phyloP scores from a whole-genome alignment of 108 stramenopile genomes.

The Nitzschia sp. region DNA sequence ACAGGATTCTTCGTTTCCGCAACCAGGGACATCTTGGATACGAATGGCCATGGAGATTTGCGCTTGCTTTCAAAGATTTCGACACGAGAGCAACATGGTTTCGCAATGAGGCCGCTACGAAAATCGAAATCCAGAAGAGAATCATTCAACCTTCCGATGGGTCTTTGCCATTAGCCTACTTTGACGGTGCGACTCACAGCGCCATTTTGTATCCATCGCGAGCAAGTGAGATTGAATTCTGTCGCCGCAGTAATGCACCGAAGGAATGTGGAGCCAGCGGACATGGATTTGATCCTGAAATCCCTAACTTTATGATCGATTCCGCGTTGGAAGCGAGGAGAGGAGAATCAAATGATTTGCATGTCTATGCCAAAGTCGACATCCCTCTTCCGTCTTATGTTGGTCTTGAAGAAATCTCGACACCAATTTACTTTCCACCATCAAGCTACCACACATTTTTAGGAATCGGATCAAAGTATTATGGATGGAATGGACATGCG shows the following conservation, averaged over 20 bases:
- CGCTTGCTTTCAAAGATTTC: conserved; percentile 55
- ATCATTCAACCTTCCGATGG: conserved; percentile 46
- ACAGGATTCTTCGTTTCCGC: background rate
- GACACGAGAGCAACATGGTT: conserved; percentile 54
- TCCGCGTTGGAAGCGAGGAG: conserved; percentile 1
- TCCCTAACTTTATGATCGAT: conserved; percentile 30
- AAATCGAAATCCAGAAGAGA: conserved; percentile 58
- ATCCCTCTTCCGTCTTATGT: conserved; percentile 32
- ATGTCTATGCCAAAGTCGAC: conserved; percentile 32
- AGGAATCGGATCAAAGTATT: background rate
- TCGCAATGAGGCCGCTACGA: conserved; percentile 51
- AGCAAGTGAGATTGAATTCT: conserved; percentile 46
- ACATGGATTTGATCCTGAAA: conserved; percentile 32
- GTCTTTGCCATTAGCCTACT: conserved; percentile 42
- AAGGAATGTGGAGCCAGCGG: conserved; percentile 11
- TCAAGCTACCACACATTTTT: background rate
- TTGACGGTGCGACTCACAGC: conserved; percentile 76
- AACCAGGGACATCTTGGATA: conserved; percentile 55
- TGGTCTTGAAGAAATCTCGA: conserved; percentile 19
- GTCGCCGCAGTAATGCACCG: conserved; percentile 12
- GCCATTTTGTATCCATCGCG: conserved; percentile 56
- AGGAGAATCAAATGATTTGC: conserved; percentile 37
- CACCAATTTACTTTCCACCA: background rate
- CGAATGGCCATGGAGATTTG: conserved; percentile 48
- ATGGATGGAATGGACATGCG: background rate